These are phyloP conservation scores for Crithidia expoeki DNA, from an alignment of 208 protist species.

Conservation along the genomic window DNA sequence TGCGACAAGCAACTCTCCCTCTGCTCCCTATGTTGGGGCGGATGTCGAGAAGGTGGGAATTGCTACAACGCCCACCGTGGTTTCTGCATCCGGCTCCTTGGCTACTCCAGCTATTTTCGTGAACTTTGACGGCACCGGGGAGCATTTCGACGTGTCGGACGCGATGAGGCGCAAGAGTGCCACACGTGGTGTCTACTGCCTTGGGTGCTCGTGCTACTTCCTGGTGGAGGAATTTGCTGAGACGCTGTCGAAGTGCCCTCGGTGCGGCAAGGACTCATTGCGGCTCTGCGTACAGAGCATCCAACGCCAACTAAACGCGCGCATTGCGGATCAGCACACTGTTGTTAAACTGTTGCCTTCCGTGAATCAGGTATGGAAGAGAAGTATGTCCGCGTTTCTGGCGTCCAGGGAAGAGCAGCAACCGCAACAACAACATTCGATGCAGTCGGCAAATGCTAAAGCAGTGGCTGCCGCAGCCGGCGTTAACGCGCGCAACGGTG, in stretches of 20 bases:
- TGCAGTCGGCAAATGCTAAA: background rate
- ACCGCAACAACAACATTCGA: background rate
- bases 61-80: background rate
- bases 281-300: conserved; percentile 30
- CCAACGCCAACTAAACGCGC: conserved; percentile 14
- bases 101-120: background rate
- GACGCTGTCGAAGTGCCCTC: conserved; percentile 58
- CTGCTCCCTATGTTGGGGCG: background rate
- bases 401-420: background rate
- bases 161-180: conserved; percentile 39
- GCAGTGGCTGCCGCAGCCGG: background rate
- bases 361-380: conserved; percentile 28
- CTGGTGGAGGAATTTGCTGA: conserved; percentile 56
- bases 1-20: background rate
- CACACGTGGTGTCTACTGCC: conserved; percentile 62
- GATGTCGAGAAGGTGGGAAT: background rate
- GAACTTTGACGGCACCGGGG: conserved; percentile 2
- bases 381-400: background rate
- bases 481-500: background rate
- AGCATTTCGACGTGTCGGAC: conserved; percentile 45
- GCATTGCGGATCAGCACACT: conserved; percentile 23
- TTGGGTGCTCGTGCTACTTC: conserved; percentile 70
- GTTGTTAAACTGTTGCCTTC: conserved; percentile 17
- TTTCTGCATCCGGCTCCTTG: background rate
- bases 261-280: conserved; percentile 65